Conservation (phyloP, 768 basidiomycete species). For the Pleurotus platypus region DNA sequence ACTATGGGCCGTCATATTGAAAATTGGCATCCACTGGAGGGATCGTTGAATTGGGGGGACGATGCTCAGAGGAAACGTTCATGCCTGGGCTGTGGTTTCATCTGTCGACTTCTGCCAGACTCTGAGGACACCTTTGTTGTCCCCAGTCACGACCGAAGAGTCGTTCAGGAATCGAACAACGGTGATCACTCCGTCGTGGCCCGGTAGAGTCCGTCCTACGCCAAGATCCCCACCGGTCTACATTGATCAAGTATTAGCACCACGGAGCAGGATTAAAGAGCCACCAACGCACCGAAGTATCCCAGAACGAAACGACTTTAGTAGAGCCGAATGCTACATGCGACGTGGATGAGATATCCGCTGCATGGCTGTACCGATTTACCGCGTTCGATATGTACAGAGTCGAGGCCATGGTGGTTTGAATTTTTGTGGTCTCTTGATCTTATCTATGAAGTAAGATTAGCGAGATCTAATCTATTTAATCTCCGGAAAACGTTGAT, state of each 20-base stretch:
- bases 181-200: conserved; percentile 72
- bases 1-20: conserved; percentile 55
- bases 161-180: conserved; percentile 65
- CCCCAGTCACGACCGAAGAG: conserved; percentile 61
- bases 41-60: conserved; percentile 14
- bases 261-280: background rate
- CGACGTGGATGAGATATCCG: conserved; percentile 40
- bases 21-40: conserved; percentile 54
- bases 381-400: conserved; percentile 44
- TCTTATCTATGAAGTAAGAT: background rate
- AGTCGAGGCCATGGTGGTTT: conserved; percentile 21
- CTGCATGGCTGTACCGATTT: conserved; percentile 46
- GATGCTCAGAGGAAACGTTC: conserved; percentile 22
- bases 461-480: conserved; percentile 1
- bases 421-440: background rate
- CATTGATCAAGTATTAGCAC: conserved; percentile 8
- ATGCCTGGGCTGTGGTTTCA: conserved; percentile 31
- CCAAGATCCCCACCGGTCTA: conserved; percentile 52
- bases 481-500: background rate
- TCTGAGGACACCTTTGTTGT: conserved; percentile 66
- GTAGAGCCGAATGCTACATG: conserved; percentile 45
- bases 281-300: conserved; percentile 29
- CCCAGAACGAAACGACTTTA: conserved; percentile 43
- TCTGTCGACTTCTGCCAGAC: conserved; percentile 50
- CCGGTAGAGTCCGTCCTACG: conserved; percentile 67